Conservation (phyloP, 768 basidiomycete genomes). For the Tremella yokohamensis region DNA sequence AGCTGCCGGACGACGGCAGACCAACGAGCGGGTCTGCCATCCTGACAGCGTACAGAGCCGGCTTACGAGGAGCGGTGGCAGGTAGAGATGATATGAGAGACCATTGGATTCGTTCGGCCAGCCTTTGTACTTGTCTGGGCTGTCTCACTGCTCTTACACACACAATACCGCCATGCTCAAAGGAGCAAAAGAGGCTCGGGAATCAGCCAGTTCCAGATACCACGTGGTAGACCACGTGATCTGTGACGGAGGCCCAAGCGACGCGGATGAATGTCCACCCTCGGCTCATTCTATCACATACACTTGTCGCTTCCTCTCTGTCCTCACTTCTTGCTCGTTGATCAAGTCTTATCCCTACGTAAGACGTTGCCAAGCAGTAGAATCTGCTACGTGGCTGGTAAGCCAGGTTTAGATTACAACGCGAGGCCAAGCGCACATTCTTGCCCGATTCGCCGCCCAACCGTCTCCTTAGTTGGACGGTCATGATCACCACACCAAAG, state of each 20-base stretch:
- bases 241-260: neutral
- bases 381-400: too few species aligned
- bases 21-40: constrained; percentile 8
- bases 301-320: neutral
- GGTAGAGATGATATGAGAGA: neutral
- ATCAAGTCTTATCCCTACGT: too few species aligned
- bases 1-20: constrained; percentile 4
- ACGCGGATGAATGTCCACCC: neutral
- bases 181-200: too few species aligned
- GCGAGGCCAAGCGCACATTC: too few species aligned
- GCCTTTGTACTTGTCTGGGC: neutral
- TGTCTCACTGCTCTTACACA: neutral
- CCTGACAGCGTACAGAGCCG: neutral
- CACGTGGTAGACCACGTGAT: neutral
- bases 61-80: neutral
- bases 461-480: too few species aligned
- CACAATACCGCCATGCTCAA: neutral
- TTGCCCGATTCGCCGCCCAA: too few species aligned
- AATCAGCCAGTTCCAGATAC: constrained; percentile 4
- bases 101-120: neutral
- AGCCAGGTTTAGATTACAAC: too few species aligned
- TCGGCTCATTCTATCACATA: neutral
- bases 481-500: too few species aligned
- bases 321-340: too few species aligned
- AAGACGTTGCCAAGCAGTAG: too few species aligned